Percentiles rank a stretch among this genome's conserved stretches.
phyloP scores from a whole-genome alignment of 345 rosid genomes.

The Boechera divaricarpa region DNA sequence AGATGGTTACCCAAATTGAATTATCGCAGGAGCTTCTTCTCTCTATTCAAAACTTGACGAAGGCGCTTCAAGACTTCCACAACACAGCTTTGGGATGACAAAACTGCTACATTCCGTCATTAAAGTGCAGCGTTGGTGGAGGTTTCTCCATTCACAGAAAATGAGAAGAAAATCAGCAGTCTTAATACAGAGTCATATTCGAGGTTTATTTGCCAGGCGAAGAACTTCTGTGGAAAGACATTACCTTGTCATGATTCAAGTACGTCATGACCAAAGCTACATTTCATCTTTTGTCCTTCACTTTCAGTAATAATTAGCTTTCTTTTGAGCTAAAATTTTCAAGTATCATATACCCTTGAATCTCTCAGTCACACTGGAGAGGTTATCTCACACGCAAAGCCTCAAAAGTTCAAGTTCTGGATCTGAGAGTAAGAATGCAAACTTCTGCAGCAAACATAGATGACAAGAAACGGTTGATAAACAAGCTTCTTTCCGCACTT shows the following conservation, averaged over 20 bases:
- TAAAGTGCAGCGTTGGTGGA: constrained; percentile 94
- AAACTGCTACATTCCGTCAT: constrained; percentile 49
- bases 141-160: constrained; percentile 51
- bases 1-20: constrained; percentile 3
- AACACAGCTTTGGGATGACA: constrained; percentile 44
- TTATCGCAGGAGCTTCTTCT: constrained; percentile 55
- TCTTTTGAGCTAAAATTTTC: background rate
- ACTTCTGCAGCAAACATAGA: constrained; percentile 80
- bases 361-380: constrained; percentile 77
- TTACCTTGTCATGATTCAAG: constrained; percentile 65
- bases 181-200: constrained; percentile 61
- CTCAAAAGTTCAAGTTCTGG: constrained; percentile 61
- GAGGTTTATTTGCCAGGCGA: constrained; percentile 65
- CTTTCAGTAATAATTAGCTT: background rate
- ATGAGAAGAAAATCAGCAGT: constrained; percentile 57
- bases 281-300: constrained; percentile 1
- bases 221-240: constrained; percentile 53
- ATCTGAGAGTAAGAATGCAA: constrained; percentile 68
- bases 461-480: constrained; percentile 77
- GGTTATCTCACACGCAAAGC: constrained; percentile 77
- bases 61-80: constrained; percentile 32
- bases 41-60: constrained; percentile 29
- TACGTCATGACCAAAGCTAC: constrained; percentile 46
- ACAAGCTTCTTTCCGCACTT: constrained; percentile 78
- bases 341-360: constrained; percentile 22